Base-by-base conservation (phyloP, 108 stramenopile genomes). In the Mediolabrus comicus region DNA sequence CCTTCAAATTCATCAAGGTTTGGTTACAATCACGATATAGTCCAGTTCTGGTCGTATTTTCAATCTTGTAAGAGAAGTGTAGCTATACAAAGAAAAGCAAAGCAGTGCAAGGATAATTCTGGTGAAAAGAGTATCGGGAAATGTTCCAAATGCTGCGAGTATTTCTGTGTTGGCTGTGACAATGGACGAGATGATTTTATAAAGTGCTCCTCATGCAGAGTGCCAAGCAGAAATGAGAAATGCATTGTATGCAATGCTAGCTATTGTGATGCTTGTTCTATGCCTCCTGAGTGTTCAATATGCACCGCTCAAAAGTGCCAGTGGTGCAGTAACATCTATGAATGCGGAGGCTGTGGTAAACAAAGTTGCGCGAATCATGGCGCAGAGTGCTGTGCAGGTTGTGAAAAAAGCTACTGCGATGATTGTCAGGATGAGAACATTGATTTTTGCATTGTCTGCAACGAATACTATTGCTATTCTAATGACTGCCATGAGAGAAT, bases 281-380 rank as follows among this genome's bases (percentile, higher is more conserved):
- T 67, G 55, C 65, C 64, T n/a, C 56, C 22, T 2, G 14, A 16
- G 7, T 71, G 64, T 46, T 8, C 55, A 17, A 24, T 54, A 14
- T 67, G 65, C 31, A 10, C 29, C 1, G 54, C 26, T 2, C 54
- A 58, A 24, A 58, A 66, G 8, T 67, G 69, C 16, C 69, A 71
- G 29, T 65, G 65, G 69, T 71, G 69, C 63, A 65, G 54, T 25
- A 55, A 30, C 19, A 16, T 56, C 19, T 27, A 55, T 26, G 17
- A 12, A 22, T 65, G 69, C 13, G 64, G 51, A 24, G 52, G 52
- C 4, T 65, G 69, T 49, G 31, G 31, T 12, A 65, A 65, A 55
- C 69, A 32, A 65, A 57, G 27, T 13, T 65, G 69, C 29, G 66
- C 66, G 11, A 67, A 33, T 56, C 66, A 67, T 29, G 66, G 33